Evolutionary conservation across 106 monocot species (phyloP).

Genomic region (Acanthochlamys bracteata): DNA sequence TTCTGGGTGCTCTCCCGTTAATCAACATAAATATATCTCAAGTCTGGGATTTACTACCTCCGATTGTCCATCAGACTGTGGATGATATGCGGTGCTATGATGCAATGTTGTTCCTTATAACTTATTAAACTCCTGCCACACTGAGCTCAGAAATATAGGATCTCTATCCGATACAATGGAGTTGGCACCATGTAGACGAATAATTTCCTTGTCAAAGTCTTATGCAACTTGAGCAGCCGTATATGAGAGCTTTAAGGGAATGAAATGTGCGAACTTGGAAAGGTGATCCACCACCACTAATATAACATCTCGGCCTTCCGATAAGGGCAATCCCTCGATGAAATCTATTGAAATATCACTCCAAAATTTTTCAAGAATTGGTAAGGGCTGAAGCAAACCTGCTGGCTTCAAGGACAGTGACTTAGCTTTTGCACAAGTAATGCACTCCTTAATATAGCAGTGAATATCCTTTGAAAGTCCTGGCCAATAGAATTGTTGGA

Average conservation of each 20-base stretch:
- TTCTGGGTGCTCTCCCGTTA: background rate
- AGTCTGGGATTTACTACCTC: background rate
- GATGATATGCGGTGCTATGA: background rate
- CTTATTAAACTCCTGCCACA: background rate
- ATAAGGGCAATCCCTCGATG: background rate
- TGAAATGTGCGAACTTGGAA: background rate
- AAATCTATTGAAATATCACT: conserved; percentile 8
- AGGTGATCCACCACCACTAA: background rate
- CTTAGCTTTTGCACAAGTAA: too few relatives aligned
- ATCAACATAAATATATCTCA: background rate
- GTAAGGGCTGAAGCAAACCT: conserved; percentile 3
- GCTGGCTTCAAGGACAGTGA: background rate
- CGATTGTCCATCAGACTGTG: background rate
- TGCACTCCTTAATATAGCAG: too few relatives aligned
- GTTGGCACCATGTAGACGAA: background rate
- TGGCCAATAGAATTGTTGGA: background rate
- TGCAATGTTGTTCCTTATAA: background rate
- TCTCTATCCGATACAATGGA: too few relatives aligned
- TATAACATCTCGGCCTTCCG: background rate
- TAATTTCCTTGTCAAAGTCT: background rate
- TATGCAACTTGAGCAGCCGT: background rate
- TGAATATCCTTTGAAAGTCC: background rate
- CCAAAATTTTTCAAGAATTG: conserved; percentile 2
- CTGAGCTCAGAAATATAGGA: too few relatives aligned
- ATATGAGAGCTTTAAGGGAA: background rate